These are phyloP conservation scores for Colletotrichum lindemuthianum DNA, from an alignment of 2,329 filamentous ascomycete species.

Conservation along the genomic window DNA sequence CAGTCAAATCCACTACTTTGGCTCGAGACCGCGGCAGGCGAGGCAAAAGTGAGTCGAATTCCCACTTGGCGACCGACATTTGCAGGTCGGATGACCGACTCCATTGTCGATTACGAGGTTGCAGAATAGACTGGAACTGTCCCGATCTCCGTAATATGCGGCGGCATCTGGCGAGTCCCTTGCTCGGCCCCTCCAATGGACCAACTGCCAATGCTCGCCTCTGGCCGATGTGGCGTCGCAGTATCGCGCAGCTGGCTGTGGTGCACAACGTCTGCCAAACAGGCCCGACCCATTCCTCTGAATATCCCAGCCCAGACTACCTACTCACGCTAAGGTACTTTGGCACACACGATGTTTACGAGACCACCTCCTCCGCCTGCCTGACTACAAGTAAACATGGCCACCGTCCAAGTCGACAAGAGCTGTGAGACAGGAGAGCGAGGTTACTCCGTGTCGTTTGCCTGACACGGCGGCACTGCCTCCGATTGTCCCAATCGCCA, in stretches of 20 bases:
- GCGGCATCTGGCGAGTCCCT: not conserved
- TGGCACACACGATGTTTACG: conserved; percentile 15
- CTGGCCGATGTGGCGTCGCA: not conserved
- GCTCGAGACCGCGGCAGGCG: not conserved
- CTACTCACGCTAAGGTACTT: not conserved
- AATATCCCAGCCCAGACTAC: not conserved
- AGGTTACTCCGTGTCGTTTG: not conserved
- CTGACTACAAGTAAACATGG: not conserved
- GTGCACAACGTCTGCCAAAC: conserved; percentile 7
- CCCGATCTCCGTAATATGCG: conserved; percentile 30
- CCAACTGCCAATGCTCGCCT: not conserved
- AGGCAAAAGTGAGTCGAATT: conserved; percentile 11
- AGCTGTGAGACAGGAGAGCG: conserved; percentile 7
- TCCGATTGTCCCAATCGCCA: conserved; percentile 18
- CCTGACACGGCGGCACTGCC: conserved; percentile 4
- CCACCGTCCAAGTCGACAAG: not conserved
- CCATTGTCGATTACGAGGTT: conserved; percentile 35
- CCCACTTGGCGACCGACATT: conserved; percentile 21
- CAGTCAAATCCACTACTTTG: not conserved
- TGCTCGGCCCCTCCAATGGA: not conserved
- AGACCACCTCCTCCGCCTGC: conserved; percentile 22
- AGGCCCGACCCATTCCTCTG: conserved; percentile 13
- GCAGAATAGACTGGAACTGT: conserved; percentile 24
- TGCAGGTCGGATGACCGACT: conserved; percentile 28
- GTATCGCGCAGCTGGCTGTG: conserved; percentile 16